Conservation (phyloP, 495 filamentous ascomycete species). For the Mytilinidion resinicola region DNA sequence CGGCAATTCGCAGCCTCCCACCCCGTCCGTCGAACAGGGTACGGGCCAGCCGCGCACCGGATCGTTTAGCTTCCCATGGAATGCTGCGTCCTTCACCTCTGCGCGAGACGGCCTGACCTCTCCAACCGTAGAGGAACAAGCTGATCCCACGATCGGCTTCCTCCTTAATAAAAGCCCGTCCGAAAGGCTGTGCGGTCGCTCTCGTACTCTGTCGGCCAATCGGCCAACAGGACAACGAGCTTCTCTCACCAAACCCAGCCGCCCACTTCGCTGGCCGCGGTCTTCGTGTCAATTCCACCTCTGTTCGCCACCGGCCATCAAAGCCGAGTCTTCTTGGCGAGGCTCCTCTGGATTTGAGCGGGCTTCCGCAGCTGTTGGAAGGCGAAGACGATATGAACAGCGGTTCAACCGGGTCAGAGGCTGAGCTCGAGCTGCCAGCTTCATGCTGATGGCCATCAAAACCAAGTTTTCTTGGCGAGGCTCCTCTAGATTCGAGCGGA, state of each 20-base stretch:
- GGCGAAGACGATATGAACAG: conserved; percentile 78
- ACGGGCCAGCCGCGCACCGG: neutral
- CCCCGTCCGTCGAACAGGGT: conserved; percentile 49
- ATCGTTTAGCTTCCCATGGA: conserved; percentile 17
- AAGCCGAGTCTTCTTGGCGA: conserved; percentile 81
- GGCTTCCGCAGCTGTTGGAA: conserved; percentile 72
- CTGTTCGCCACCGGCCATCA: conserved; percentile 64
- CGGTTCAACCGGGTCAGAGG: conserved; percentile 56
- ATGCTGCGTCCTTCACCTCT: conserved; percentile 11
- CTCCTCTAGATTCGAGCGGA: conserved; percentile 50
- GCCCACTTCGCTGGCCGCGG: conserved; percentile 3
- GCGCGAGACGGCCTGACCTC: conserved; percentile 12
- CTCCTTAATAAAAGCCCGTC: conserved; percentile 16
- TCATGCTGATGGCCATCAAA: no score
- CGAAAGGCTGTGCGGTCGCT: conserved; percentile 58
- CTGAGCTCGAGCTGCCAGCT: conserved; percentile 48
- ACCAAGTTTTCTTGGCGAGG: conserved; percentile 78
- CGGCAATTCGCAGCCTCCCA: conserved; percentile 35
- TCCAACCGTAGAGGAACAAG: conserved; percentile 12
- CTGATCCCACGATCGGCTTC: conserved; percentile 18
- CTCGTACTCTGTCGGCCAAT: conserved; percentile 97
- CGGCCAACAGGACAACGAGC: conserved; percentile 77
- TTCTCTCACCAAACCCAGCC: conserved; percentile 10
- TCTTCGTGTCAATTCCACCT: neutral
- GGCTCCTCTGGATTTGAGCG: conserved; percentile 51